These are phyloP conservation scores for Gymnopus androsaceus DNA, from an alignment of 1,284 basidiomycete genomes.

Conservation along the genomic window DNA sequence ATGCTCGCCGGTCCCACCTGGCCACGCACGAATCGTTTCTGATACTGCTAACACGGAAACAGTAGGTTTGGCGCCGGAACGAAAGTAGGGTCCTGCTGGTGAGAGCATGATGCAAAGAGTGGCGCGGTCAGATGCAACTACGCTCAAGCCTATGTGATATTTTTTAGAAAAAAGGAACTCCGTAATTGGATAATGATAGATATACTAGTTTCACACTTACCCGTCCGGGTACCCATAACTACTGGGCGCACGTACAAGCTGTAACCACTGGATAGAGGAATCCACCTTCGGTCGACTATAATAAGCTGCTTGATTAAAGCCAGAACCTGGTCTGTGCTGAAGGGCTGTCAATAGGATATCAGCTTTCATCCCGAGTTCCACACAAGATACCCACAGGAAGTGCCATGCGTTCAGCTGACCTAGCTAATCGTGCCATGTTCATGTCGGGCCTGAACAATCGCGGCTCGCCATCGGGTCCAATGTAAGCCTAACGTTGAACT, in stretches of 20 bases:
- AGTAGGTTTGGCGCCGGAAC: conserved; percentile 58
- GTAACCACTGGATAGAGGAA: conserved; percentile 67
- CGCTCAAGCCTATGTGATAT: conserved; percentile 64
- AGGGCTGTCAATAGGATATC: conserved; percentile 43
- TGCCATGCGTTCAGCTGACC: conserved; percentile 61
- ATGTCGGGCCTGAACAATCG: conserved; percentile 78
- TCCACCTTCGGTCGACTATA: conserved; percentile 70
- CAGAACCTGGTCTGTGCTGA: conserved; percentile 65
- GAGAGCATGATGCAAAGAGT: conserved; percentile 71
- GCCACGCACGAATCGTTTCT: conserved; percentile 79
- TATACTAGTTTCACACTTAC: conserved; percentile 33
- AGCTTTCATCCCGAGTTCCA: not conserved
- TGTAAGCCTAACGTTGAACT: conserved; percentile 70
- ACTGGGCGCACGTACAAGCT: conserved; percentile 83
- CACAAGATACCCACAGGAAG: conserved; percentile 68
- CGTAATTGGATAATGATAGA: too few species aligned
- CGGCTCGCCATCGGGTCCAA: conserved; percentile 61
- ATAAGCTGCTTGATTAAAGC: conserved; percentile 73
- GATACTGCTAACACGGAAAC: conserved; percentile 73
- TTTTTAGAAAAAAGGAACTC: too few species aligned
- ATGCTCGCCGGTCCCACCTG: conserved; percentile 71
- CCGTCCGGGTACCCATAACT: conserved; percentile 78
- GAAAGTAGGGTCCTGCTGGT: conserved; percentile 76
- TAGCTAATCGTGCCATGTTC: conserved; percentile 79
- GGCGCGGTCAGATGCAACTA: conserved; percentile 68